A percentile compares a stretch with the other conserved stretches of the same genome.
Conservation (phyloP, 2,329 filamentous ascomycete genomes). For the Myrmaecium sp. region DNA sequence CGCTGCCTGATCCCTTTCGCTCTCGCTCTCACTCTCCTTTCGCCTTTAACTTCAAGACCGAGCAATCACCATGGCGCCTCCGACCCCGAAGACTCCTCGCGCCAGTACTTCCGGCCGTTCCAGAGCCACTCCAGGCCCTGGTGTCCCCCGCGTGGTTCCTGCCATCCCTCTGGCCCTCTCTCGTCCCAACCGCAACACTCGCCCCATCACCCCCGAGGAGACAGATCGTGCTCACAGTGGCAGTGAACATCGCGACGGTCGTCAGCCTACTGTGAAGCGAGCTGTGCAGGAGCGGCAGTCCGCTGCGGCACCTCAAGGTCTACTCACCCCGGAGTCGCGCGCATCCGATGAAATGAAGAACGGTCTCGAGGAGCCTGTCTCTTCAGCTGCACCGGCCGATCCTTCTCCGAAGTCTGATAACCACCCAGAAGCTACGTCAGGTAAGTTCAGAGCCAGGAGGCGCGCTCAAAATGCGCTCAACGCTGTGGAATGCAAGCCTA, state of each 20-base stretch:
- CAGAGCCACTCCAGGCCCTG: slow-evolving; percentile 11
- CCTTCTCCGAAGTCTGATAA: too few species aligned
- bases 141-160: slow-evolving; percentile 18
- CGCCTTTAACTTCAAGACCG: slow-evolving; percentile 2
- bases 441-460: not conserved
- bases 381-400: too few species aligned
- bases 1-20: slow-evolving; percentile 11
- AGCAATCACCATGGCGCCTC: slow-evolving; percentile 14
- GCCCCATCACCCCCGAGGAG: slow-evolving; percentile 1
- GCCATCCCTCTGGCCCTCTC: slow-evolving; percentile 20
- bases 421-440: too few species aligned
- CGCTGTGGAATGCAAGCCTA: not conserved
- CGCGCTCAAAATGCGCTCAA: not conserved
- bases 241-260: slow-evolving; percentile 1
- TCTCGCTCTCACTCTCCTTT: slow-evolving; percentile 1
- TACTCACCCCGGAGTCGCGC: too few species aligned
- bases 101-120: slow-evolving; percentile 8
- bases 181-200: slow-evolving; percentile 6
- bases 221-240: not conserved
- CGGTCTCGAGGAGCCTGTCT: too few species aligned
- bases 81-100: slow-evolving; percentile 11
- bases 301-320: too few species aligned
- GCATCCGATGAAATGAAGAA: too few species aligned
- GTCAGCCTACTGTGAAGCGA: not conserved
- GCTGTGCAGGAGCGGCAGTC: not conserved